Evolutionary conservation across 371 early-diverging fungal genomes (phyloP).

Genomic region (Phascolomyces articulosus): DNA sequence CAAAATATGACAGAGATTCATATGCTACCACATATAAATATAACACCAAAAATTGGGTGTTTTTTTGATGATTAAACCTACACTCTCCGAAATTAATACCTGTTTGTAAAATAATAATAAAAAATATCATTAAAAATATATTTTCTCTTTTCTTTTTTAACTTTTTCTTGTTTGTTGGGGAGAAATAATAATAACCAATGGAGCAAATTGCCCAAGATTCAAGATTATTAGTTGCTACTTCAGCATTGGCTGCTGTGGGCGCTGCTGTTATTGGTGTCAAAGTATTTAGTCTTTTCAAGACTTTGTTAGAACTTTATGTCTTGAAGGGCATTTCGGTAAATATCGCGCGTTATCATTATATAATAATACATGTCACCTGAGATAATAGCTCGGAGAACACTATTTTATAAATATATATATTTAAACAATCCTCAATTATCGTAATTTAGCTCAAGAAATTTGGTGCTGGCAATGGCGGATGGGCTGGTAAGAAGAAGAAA

Average conservation of each 20-base stretch:
- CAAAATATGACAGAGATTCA: neutral
- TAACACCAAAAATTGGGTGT: neutral
- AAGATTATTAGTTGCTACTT: constrained; percentile 20
- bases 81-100: no score
- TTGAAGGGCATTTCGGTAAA: constrained; percentile 60
- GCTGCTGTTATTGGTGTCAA: constrained; percentile 49
- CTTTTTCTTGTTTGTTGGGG: neutral
- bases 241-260: constrained; percentile 56
- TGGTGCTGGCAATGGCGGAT: constrained; percentile 82
- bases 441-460: constrained; percentile 70
- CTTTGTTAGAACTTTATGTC: constrained; percentile 60
- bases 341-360: neutral
- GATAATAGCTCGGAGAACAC: no score
- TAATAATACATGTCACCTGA: neutral
- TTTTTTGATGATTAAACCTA: neutral
- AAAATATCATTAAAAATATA: no score
- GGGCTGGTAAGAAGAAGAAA: constrained; percentile 71
- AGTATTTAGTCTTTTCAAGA: constrained; percentile 50
- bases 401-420: neutral
- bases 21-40: neutral
- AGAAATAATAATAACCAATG: neutral
- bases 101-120: no score
- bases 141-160: neutral
- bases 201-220: constrained; percentile 12
- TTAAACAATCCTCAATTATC: no score